These are phyloP conservation scores for Corymbia citriodora DNA, from an alignment of 441 rosid species.

Conservation along the genomic window DNA sequence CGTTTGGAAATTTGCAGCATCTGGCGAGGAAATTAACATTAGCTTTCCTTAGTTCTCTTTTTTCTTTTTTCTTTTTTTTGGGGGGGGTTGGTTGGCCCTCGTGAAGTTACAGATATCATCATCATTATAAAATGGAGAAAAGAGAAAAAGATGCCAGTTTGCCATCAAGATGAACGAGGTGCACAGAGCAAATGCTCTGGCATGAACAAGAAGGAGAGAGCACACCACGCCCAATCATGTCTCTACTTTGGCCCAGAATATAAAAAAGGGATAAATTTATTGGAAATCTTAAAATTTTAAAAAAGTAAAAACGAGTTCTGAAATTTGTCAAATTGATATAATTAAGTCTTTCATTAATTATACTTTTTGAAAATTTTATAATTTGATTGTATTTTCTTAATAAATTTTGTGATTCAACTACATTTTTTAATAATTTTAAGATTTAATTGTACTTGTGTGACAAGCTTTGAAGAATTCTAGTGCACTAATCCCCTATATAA, in stretches of 20 bases:
- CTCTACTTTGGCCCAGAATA: background rate
- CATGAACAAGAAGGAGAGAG: background rate
- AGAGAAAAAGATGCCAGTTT: background rate
- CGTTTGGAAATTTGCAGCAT: background rate
- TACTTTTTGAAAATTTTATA: rapidly evolving
- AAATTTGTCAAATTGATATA: too few relatives aligned
- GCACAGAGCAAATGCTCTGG: constrained; percentile 35
- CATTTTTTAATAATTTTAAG: too few relatives aligned
- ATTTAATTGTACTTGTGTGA: rapidly evolving
- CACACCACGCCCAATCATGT: background rate
- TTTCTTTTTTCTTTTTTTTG: background rate
- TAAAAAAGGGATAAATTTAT: background rate
- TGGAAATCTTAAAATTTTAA: rapidly evolving
- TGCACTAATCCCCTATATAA: rapidly evolving
- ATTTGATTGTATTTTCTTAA: too few relatives aligned
- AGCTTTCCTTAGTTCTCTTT: background rate
- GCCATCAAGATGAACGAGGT: background rate
- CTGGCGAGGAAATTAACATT: background rate
- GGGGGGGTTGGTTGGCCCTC: background rate
- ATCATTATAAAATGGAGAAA: background rate
- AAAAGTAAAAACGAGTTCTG: too few relatives aligned
- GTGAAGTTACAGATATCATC: background rate
- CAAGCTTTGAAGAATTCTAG: too few relatives aligned
- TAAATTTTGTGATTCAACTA: rapidly evolving
- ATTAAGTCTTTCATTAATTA: too few relatives aligned